A percentile compares a stretch with the other conserved stretches of the same genome.
phyloP scores from a whole-genome alignment of 2,329 filamentous ascomycete species.

The Hypoxylon sp. region DNA sequence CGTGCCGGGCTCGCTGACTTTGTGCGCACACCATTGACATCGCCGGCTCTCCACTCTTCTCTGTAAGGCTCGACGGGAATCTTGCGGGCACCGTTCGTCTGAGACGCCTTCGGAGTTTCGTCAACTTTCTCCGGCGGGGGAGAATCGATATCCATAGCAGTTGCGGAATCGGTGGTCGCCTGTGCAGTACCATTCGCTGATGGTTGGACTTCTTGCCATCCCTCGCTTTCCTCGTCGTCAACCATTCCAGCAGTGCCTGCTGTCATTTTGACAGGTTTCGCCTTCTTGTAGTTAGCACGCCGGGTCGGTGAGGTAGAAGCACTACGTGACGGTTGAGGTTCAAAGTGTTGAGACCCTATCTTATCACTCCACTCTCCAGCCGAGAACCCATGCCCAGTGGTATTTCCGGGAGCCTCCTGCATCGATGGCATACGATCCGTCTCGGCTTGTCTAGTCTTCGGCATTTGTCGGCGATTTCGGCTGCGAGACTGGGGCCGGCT shows the following conservation, averaged over 20 bases:
- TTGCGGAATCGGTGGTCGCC: slow-evolving; percentile 60
- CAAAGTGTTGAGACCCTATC: slow-evolving; percentile 67
- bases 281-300: slow-evolving; percentile 67
- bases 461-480: slow-evolving; percentile 57
- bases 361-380: slow-evolving; percentile 66
- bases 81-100: slow-evolving; percentile 59
- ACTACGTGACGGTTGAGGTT: slow-evolving; percentile 57
- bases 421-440: slow-evolving; percentile 41
- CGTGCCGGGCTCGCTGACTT: slow-evolving; percentile 38
- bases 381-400: slow-evolving; percentile 57
- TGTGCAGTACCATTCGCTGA: slow-evolving; percentile 42
- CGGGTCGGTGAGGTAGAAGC: slow-evolving; percentile 61
- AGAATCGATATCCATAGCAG: slow-evolving; percentile 75
- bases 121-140: slow-evolving; percentile 55
- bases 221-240: slow-evolving; percentile 61
- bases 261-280: slow-evolving; percentile 67
- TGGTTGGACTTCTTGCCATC: slow-evolving; percentile 48
- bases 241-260: slow-evolving; percentile 60
- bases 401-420: slow-evolving; percentile 46
- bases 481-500: slow-evolving; percentile 57
- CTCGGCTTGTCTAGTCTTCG: slow-evolving; percentile 46
- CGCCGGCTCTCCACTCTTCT: slow-evolving; percentile 69
- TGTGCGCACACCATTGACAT: slow-evolving; percentile 53
- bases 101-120: slow-evolving; percentile 43
- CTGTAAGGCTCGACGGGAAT: slow-evolving; percentile 70